Percentiles rank a stretch among this genome's conserved stretches.
phyloP scores from a whole-genome alignment of 2,329 filamentous ascomycete genomes.

The Onygenales sp. region DNA sequence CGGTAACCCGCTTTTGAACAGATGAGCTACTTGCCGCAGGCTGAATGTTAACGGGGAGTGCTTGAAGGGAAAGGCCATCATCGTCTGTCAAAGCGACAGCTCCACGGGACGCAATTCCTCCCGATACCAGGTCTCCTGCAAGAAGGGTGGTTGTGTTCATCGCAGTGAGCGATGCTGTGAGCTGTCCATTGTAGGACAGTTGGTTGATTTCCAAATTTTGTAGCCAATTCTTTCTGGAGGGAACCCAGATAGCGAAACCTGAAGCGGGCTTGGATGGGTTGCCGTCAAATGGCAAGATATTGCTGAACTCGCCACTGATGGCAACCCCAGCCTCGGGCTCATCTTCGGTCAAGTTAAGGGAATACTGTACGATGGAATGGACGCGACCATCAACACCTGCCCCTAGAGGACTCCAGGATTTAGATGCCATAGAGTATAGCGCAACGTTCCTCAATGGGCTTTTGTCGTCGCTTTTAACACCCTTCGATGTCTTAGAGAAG shows the following conservation, averaged over 20 bases:
- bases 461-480: conserved; percentile 42
- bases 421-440: conserved; percentile 58
- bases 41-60: conserved; percentile 42
- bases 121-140: conserved; percentile 72
- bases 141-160: conserved; percentile 52
- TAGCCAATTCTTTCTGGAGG: conserved; percentile 76
- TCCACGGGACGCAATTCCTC: conserved; percentile 62
- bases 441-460: conserved; percentile 69
- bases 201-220: conserved; percentile 60
- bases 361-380: conserved; percentile 61
- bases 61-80: conserved; percentile 27
- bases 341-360: conserved; percentile 64
- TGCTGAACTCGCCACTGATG: conserved; percentile 69
- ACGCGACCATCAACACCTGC: conserved; percentile 78
- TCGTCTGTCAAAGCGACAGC: conserved; percentile 52
- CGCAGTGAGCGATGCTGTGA: conserved; percentile 59
- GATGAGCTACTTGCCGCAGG: conserved; percentile 14
- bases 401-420: conserved; percentile 69
- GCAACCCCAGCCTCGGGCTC: conserved; percentile 64
- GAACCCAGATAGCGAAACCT: conserved; percentile 88
- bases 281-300: conserved; percentile 48
- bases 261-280: conserved; percentile 53
- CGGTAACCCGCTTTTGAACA: conserved; percentile 18
- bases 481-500: conserved; percentile 60
- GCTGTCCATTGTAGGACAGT: conserved; percentile 59